These are phyloP conservation scores for Cudoniella acicularis DNA, from an alignment of 495 filamentous ascomycete species.

Conservation along the genomic window DNA sequence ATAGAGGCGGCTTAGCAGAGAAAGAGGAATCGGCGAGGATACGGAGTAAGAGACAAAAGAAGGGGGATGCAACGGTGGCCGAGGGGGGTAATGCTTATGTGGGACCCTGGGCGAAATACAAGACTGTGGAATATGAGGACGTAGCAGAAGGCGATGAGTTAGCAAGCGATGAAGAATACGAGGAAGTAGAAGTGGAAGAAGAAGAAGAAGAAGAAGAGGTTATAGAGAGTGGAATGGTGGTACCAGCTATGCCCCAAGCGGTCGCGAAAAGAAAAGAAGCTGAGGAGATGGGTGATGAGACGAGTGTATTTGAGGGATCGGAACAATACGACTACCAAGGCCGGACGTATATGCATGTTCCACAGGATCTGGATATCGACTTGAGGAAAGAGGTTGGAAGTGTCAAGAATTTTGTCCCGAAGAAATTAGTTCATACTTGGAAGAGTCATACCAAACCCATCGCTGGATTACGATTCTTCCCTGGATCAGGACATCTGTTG, in stretches of 20 bases:
- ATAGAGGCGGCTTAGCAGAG: slow-evolving; percentile 36
- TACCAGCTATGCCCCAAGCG: slow-evolving; percentile 52
- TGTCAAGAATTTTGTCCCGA: slow-evolving; percentile 85
- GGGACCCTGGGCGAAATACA: slow-evolving; percentile 91
- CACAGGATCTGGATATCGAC: slow-evolving; percentile 91
- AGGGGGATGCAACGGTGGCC: slow-evolving; percentile 76
- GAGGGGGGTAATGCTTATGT: slow-evolving; percentile 85
- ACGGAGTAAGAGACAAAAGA: slow-evolving; percentile 69
- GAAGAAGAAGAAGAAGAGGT: slow-evolving; percentile 49
- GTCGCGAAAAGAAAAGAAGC: slow-evolving; percentile 53
- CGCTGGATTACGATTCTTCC: slow-evolving; percentile 84
- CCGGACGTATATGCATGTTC: slow-evolving; percentile 90
- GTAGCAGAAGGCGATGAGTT: slow-evolving; percentile 46
- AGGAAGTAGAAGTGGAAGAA: slow-evolving; percentile 58
- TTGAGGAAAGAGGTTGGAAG: slow-evolving; percentile 75
- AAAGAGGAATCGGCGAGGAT: slow-evolving; percentile 67
- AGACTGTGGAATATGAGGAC: slow-evolving; percentile 58
- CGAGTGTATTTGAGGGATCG: slow-evolving; percentile 82
- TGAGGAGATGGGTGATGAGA: slow-evolving; percentile 66
- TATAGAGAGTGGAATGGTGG: slow-evolving; percentile 46
- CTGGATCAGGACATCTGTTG: slow-evolving; percentile 78
- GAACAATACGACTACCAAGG: slow-evolving; percentile 86
- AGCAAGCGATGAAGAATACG: slow-evolving; percentile 77
- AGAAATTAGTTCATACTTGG: slow-evolving; percentile 89
- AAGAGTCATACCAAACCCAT: slow-evolving; percentile 82